These are phyloP conservation scores for Fragaria nilgerrensis DNA, from an alignment of 306 rosid genomes.

Conservation along the genomic window DNA sequence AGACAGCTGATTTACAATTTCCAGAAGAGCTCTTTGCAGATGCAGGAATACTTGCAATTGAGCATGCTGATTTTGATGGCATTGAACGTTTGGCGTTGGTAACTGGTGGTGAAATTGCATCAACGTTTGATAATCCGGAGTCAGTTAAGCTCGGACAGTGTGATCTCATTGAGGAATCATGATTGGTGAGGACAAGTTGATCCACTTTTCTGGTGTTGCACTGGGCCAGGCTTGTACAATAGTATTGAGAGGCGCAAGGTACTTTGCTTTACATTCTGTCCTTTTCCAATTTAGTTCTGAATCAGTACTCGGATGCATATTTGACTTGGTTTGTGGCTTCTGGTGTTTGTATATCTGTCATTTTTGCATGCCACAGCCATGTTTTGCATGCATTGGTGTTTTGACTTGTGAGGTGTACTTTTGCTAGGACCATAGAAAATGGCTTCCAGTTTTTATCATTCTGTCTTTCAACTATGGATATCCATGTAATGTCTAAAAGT, in stretches of 20 bases:
- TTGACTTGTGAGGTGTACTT: not conserved
- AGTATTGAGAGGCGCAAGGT: constrained; percentile 95
- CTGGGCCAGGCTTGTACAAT: constrained; percentile 96
- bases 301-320: not conserved
- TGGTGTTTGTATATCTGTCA: not conserved
- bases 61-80: constrained; percentile 99
- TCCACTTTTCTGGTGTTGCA: constrained; percentile 94
- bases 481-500: not conserved
- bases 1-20: constrained; percentile 95
- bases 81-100: constrained; percentile 88
- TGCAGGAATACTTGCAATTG: constrained; percentile 93
- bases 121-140: constrained; percentile 94
- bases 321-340: not conserved
- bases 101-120: constrained; percentile 94
- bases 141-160: constrained; percentile 93
- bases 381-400: not conserved
- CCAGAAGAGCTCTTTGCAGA: constrained; percentile 96
- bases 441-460: not conserved
- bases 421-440: not conserved
- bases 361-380: not conserved
- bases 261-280: not conserved
- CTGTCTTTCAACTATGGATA: not conserved
- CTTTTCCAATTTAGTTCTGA: not conserved
- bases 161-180: constrained; percentile 91
- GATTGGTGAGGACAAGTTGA: constrained; percentile 94